Percentiles rank a stretch among this genome's conserved stretches.
Conservation (phyloP, 768 basidiomycete species). For the Boletus patriciae region DNA sequence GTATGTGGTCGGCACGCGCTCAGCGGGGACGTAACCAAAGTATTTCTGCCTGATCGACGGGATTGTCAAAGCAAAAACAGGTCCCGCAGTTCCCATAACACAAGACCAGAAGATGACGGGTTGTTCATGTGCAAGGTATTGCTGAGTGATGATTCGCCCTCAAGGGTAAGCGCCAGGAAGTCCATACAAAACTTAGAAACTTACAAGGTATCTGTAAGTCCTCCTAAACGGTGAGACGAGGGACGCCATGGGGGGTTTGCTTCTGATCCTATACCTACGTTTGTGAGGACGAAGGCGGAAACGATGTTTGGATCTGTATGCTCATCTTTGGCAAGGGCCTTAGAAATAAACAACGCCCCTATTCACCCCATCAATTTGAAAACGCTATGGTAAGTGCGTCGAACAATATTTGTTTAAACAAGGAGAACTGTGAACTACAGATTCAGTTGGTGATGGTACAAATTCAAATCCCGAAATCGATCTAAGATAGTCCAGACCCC, state of each 20-base stretch:
- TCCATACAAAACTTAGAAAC: not conserved
- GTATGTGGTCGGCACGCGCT: constrained; percentile 72
- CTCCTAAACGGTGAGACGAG: constrained; percentile 30
- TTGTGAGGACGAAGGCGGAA: constrained; percentile 16
- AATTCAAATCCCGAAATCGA: not conserved
- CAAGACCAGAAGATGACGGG: constrained; percentile 90
- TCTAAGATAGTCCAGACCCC: not conserved
- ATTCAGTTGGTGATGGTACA: not conserved
- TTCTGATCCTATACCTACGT: not conserved
- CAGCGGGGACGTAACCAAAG: constrained; percentile 70
- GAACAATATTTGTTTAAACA: not conserved
- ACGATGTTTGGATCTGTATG: constrained; percentile 24
- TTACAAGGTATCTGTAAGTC: constrained; percentile 32
- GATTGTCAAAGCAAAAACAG: constrained; percentile 66
- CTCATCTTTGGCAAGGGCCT: constrained; percentile 23
- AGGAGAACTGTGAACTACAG: not conserved
- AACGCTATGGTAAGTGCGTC: not conserved
- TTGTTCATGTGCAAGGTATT: constrained; percentile 87
- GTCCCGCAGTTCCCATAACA: constrained; percentile 72
- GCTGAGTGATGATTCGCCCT: constrained; percentile 43
- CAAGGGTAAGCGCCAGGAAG: not conserved
- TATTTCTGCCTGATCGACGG: constrained; percentile 73
- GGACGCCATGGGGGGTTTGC: constrained; percentile 26
- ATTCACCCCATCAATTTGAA: not conserved
- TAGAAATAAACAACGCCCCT: constrained; percentile 20